Percentiles rank a stretch among this genome's conserved stretches.
phyloP scores from a whole-genome alignment of 169 alveolate species.

The Cryptosporidium parvum region DNA sequence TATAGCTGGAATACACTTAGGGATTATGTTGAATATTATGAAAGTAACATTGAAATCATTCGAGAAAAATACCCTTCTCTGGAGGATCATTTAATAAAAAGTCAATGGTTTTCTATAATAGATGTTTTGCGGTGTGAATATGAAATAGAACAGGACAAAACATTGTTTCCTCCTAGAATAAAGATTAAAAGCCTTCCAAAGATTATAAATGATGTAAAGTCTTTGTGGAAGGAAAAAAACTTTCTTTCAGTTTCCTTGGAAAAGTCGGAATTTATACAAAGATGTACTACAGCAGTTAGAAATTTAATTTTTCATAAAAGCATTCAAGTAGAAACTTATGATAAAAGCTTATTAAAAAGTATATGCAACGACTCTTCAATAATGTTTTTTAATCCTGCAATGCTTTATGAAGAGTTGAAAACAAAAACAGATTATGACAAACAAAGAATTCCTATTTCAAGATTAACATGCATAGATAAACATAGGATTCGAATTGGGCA shows the following conservation, averaged over 20 bases:
- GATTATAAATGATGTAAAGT: constrained; percentile 21
- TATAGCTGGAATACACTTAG: constrained; percentile 45
- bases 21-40: constrained; percentile 64
- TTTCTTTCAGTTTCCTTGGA: constrained; percentile 18
- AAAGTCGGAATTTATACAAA: constrained; percentile 39
- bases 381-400: constrained; percentile 66
- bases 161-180: constrained; percentile 41
- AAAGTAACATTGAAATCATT: constrained; percentile 13
- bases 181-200: constrained; percentile 28
- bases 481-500: constrained; percentile 63
- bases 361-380: constrained; percentile 47
- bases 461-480: constrained; percentile 56
- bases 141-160: constrained; percentile 9
- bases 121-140: constrained; percentile 60
- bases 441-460: constrained; percentile 54
- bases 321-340: constrained; percentile 39
- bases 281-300: constrained; percentile 29
- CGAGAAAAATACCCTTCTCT: constrained; percentile 39
- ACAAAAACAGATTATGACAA: constrained; percentile 23
- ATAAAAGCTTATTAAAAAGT: constrained; percentile 33
- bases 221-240: constrained; percentile 47
- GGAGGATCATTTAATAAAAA: constrained; percentile 41
- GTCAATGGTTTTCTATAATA: constrained; percentile 59
- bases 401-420: constrained; percentile 60
- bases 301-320: constrained; percentile 32